Base-by-base conservation (phyloP, 768 basidiomycete genomes). In the Infundibulicybe gibba region DNA sequence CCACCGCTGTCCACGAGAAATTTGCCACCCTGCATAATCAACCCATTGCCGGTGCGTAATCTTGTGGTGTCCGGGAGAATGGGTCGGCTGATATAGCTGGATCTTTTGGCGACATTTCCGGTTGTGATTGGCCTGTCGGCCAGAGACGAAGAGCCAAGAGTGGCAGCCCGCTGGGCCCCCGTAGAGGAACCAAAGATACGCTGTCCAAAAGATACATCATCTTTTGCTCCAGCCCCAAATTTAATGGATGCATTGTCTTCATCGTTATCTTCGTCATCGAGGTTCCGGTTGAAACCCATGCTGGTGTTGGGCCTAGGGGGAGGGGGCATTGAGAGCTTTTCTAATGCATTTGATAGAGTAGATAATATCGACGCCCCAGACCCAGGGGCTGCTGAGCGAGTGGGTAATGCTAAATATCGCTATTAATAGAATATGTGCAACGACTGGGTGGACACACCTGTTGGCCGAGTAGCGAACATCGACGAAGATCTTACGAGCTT, bases 291-390 rank as follows among this genome's bases (percentile, higher is more conserved):
- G 60, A 88, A 86, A 30, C 85, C 87, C 68, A 88, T 63, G 47
- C 81, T 86, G 2, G 85, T 85, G 45, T 76, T 85, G 1, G 87
- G 85, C 35, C 85, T 62, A 17, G 71, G 72, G 3, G 85, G 87
- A 2, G 82, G 75, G 0, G 82, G 85, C 61, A 78, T 76, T 20
- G 74, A 71, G n/a, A 90, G 70, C 56, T 82, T 85, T 57, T 88
- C 81, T 20, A 90, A 65, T 2, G 87, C 87, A 50, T 72, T 74
- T 8, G 83, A 79, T 12, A 90, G 68, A 5, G 75, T 85, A 4
- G 80, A 79, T n/a, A 90, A 61, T 0, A 83, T 77, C 3, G 79
- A 76, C 13, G 66, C 43, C 2, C 60, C 63, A 10, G 61, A 25
- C 56, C 21, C 48, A 49, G 12, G 54, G 47, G 37, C 57, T 50